Conservation (phyloP, 306 rosid genomes). For the Coriaria nepalensis region DNA sequence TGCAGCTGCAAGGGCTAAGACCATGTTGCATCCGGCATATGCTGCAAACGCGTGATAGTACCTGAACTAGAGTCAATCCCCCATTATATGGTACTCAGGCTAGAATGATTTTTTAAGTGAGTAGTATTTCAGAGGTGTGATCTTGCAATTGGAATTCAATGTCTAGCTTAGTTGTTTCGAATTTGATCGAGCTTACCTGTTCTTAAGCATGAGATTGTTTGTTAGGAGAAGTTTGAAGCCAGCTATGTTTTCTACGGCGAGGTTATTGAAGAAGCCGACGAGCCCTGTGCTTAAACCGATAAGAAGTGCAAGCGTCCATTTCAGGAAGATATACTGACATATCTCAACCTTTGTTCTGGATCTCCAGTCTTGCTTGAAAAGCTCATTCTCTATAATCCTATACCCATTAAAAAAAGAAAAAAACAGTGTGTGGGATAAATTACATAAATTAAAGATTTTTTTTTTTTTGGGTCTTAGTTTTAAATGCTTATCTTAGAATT, state of each 20-base stretch:
- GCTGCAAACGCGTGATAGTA: conserved; percentile 46
- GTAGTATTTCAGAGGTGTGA: not conserved
- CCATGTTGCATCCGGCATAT: conserved; percentile 36
- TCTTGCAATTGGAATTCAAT: not conserved
- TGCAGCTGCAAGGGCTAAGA: conserved; percentile 45
- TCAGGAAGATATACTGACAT: conserved; percentile 40
- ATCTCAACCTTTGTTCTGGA: conserved; percentile 38
- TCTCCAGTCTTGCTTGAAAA: conserved; percentile 75
- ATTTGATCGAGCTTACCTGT: conserved; percentile 25
- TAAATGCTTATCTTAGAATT: no score
- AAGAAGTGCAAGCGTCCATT: conserved; percentile 62
- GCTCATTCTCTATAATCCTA: conserved; percentile 73
- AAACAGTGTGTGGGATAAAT: no score
- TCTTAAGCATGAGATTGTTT: conserved; percentile 37
- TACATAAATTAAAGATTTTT: no score
- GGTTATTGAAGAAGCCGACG: conserved; percentile 54
- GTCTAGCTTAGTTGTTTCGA: not conserved
- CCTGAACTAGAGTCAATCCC: conserved; percentile 32
- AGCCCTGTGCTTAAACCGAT: conserved; percentile 63
- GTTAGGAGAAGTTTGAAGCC: conserved; percentile 58
- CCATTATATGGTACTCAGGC: not conserved
- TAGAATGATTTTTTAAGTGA: no score
- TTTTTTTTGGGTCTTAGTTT: no score
- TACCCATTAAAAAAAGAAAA: conserved; percentile 19
- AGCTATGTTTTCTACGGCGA: conserved; percentile 73